Evolutionary conservation across 805 yeast species (phyloP).

Genomic region (Candida nanaspora): DNA sequence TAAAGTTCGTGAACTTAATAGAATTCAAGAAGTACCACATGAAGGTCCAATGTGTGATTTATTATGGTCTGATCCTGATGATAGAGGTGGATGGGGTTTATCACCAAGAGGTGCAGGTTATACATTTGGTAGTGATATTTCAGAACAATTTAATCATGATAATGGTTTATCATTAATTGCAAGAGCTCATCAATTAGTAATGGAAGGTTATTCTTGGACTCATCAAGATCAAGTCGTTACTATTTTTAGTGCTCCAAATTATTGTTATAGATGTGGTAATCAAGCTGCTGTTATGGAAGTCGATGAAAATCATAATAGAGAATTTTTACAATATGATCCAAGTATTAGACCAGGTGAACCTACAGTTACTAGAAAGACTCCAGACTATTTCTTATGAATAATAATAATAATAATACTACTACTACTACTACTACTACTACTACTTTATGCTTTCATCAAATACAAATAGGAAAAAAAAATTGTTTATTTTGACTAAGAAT

Average conservation of each 20-base stretch:
- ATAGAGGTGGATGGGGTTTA: slow-evolving; percentile 97
- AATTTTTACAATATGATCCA: slow-evolving; percentile 92
- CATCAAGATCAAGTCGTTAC: slow-evolving; percentile 94
- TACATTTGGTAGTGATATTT: slow-evolving; percentile 94
- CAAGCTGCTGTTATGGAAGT: slow-evolving; percentile 98
- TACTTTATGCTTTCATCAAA: no score
- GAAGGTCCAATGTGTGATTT: slow-evolving; percentile 98
- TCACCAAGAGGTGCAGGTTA: slow-evolving; percentile 98
- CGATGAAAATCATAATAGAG: slow-evolving; percentile 87
- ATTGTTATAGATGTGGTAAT: slow-evolving; percentile 96
- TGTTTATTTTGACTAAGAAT: no score
- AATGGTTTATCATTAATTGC: slow-evolving; percentile 81
- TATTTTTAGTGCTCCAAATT: slow-evolving; percentile 91
- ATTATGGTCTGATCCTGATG: slow-evolving; percentile 96
- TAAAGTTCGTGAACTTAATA: slow-evolving; percentile 82
- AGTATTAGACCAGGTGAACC: slow-evolving; percentile 97
- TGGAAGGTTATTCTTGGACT: slow-evolving; percentile 95
- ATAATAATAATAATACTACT: no score
- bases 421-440: no score
- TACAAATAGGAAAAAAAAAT: no score
- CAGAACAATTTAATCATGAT: slow-evolving; percentile 89
- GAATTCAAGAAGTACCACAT: slow-evolving; percentile 95
- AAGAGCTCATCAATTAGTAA: slow-evolving; percentile 94
- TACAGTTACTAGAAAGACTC: slow-evolving; percentile 92
- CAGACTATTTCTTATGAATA: slow-evolving; percentile 81